Conservation (phyloP, 2,329 filamentous ascomycete species). For the Hypoxylon sp. region DNA sequence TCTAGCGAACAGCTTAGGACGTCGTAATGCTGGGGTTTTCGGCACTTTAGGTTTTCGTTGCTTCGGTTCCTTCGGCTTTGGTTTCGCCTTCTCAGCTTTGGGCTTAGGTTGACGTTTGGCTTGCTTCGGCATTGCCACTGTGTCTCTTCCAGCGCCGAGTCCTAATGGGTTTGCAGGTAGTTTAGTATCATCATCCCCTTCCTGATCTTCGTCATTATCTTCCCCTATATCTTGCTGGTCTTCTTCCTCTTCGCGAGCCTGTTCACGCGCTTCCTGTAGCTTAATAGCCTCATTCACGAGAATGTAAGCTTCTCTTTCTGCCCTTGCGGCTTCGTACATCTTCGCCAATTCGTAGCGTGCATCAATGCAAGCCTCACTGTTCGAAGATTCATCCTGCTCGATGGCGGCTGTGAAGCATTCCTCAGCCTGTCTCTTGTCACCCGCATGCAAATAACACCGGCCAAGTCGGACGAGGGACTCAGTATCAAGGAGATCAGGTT, state of each 20-base stretch:
- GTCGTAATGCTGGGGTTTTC: slow-evolving; percentile 45
- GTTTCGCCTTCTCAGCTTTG: slow-evolving; percentile 29
- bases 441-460: slow-evolving; percentile 77
- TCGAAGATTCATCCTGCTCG: slow-evolving; percentile 74
- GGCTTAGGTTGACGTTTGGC: slow-evolving; percentile 27
- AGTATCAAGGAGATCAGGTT: slow-evolving; percentile 66
- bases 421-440: slow-evolving; percentile 78
- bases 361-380: slow-evolving; percentile 70
- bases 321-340: slow-evolving; percentile 83
- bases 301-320: slow-evolving; percentile 82
- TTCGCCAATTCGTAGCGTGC: slow-evolving; percentile 85
- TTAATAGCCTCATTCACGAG: slow-evolving; percentile 82
- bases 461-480: slow-evolving; percentile 70
- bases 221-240: slow-evolving; percentile 48
- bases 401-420: slow-evolving; percentile 83
- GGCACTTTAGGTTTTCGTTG: slow-evolving; percentile 44
- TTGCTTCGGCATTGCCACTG: slow-evolving; percentile 49
- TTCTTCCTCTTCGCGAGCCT: slow-evolving; percentile 51
- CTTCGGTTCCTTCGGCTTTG: slow-evolving; percentile 37
- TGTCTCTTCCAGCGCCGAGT: slow-evolving; percentile 40
- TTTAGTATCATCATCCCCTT: slow-evolving; percentile 45
- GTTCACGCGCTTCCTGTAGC: slow-evolving; percentile 67
- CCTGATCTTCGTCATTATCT: slow-evolving; percentile 53
- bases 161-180: slow-evolving; percentile 39
- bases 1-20: slow-evolving; percentile 53